A percentile compares a stretch with the other conserved stretches of the same genome.
Evolutionary conservation across 176 grass and related monocot genomes (phyloP).

Genomic region (Hsuehochloa calcarea): DNA sequence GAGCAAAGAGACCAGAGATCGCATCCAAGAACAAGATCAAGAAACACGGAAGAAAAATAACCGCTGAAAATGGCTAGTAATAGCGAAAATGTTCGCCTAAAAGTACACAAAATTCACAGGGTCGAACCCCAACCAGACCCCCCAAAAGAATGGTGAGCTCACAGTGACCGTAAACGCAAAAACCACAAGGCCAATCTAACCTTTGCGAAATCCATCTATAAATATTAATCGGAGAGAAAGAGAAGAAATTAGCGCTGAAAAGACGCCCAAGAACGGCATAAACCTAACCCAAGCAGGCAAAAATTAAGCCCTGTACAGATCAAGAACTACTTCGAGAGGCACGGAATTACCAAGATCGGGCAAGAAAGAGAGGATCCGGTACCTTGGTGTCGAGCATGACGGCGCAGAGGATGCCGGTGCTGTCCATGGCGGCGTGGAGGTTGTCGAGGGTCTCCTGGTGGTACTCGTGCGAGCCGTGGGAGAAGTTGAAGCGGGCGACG

Average conservation of each 20-base stretch:
- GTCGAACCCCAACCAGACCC: neutral
- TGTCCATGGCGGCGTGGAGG: constrained; percentile 69
- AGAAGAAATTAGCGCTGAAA: neutral
- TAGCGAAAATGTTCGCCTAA: neutral
- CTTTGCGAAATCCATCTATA: neutral
- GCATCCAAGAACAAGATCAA: neutral
- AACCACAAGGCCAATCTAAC: neutral
- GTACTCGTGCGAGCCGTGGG: constrained; percentile 89
- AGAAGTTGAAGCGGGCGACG: constrained; percentile 97
- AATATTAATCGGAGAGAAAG: neutral
- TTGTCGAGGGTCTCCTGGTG: constrained; percentile 96
- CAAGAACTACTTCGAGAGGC: neutral
- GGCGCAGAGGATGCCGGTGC: constrained; percentile 86
- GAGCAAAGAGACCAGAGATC: neutral
- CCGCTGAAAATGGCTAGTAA: neutral
- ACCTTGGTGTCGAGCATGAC: constrained; percentile 98
- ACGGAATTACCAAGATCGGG: neutral
- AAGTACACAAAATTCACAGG: neutral
- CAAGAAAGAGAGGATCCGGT: neutral
- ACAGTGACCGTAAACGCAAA: neutral
- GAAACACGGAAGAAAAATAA: neutral
- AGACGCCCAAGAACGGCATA: neutral
- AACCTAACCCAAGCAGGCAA: neutral
- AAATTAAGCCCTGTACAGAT: neutral
- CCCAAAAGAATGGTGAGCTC: neutral